These are phyloP conservation scores for Calamus simplicifolius DNA, from an alignment of 176 grass and related monocot genomes.

Conservation along the genomic window DNA sequence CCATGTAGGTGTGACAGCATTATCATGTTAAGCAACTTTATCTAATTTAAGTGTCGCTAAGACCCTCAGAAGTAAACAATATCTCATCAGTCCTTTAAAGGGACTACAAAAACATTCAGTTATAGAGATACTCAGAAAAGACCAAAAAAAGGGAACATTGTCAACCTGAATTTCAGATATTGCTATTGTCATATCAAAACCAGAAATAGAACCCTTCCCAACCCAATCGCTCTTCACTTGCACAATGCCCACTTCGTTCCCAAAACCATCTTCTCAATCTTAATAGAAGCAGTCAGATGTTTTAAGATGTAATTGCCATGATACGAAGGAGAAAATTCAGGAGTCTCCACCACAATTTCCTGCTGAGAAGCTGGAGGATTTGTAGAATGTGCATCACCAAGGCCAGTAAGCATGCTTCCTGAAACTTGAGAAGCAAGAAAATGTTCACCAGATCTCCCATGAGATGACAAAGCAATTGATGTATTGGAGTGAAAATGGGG, in stretches of 20 bases:
- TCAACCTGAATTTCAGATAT: conserved; percentile 57
- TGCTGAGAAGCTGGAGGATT: conserved; percentile 21
- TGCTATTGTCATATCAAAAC: conserved; percentile 51
- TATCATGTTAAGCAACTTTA: too few species aligned
- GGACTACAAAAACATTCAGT: too few species aligned
- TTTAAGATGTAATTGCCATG: conserved; percentile 48
- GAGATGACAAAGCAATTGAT: conserved; percentile 30
- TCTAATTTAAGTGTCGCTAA: too few species aligned
- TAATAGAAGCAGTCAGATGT: conserved; percentile 43
- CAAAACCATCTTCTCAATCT: conserved; percentile 42
- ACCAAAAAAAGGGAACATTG: conserved; percentile 17
- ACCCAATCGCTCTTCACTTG: conserved; percentile 47
- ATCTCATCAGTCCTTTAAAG: too few species aligned
- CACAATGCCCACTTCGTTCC: conserved; percentile 17
- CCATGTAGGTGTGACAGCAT: too few species aligned
- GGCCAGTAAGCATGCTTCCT: conserved; percentile 16
- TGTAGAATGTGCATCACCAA: conserved; percentile 30
- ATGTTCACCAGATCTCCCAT: conserved; percentile 45
- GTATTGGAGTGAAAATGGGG: conserved; percentile 61
- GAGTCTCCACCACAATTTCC: conserved; percentile 29
- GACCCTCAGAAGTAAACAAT: too few species aligned
- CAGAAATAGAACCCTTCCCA: conserved; percentile 59
- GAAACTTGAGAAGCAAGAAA: conserved; percentile 18
- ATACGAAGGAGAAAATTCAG: conserved; percentile 24
- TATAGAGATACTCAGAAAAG: conserved; percentile 3